These are phyloP conservation scores for Pyricularia grisea DNA, from an alignment of 2,329 filamentous ascomycete species.

Conservation along the genomic window DNA sequence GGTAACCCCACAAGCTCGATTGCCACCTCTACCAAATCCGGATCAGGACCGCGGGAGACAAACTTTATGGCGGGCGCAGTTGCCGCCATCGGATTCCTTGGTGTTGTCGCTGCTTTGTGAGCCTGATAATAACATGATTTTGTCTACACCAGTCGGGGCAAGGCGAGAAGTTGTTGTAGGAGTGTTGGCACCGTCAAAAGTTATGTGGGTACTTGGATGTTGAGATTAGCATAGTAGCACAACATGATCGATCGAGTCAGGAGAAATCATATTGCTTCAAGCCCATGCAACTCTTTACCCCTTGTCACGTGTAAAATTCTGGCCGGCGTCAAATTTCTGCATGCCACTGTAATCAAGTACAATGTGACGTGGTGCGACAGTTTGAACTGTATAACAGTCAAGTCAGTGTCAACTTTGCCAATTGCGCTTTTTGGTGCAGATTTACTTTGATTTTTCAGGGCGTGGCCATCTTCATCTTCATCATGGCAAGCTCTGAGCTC, in stretches of 20 bases:
- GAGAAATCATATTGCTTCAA: not conserved
- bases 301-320: not conserved
- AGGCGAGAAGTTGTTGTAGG: not conserved
- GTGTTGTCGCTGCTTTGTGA: conserved; percentile 16
- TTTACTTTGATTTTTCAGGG: conserved; percentile 14
- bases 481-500: conserved; percentile 49
- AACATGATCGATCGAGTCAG: not conserved
- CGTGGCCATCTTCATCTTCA: conserved; percentile 43
- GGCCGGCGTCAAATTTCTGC: not conserved
- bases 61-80: conserved; percentile 13
- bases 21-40: not conserved
- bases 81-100: conserved; percentile 16
- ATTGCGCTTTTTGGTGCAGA: not conserved
- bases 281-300: not conserved
- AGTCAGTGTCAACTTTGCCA: not conserved
- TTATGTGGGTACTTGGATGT: not conserved
- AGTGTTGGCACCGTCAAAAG: not conserved
- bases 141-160: not conserved
- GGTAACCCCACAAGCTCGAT: not conserved
- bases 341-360: not conserved
- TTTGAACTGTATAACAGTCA: not conserved
- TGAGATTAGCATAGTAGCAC: not conserved
- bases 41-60: conserved; percentile 13
- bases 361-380: not conserved
- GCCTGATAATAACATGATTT: not conserved